A percentile compares a stretch with the other conserved stretches of the same genome.
phyloP scores from a whole-genome alignment of 1,284 basidiomycete genomes.

The Hypsizygus ulmarius region DNA sequence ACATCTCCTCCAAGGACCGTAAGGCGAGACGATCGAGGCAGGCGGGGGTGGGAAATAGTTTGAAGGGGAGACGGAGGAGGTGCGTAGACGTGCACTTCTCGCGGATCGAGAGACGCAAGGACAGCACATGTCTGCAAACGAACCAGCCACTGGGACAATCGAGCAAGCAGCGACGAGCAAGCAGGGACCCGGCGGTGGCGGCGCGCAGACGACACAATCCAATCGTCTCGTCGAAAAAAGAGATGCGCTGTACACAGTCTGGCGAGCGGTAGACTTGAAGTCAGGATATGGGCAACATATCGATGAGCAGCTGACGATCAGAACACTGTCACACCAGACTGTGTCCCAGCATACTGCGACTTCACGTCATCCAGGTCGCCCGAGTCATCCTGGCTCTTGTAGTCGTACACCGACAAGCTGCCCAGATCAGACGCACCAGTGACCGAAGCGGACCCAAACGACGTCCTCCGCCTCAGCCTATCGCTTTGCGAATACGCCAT shows the following conservation, averaged over 20 bases:
- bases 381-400: constrained; percentile 82
- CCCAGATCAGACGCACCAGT: constrained; percentile 76
- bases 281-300: constrained; percentile 5
- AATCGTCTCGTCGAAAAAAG: too few relatives aligned
- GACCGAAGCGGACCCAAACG: constrained; percentile 67
- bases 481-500: constrained; percentile 80
- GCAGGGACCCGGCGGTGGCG: too few relatives aligned
- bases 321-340: constrained; percentile 81
- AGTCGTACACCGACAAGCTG: constrained; percentile 75
- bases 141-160: too few relatives aligned
- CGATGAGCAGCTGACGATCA: constrained; percentile 31
- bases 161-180: too few relatives aligned
- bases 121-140: too few relatives aligned
- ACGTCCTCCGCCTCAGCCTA: constrained; percentile 49
- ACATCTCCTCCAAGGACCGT: not conserved
- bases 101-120: too few relatives aligned
- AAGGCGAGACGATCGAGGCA: not conserved
- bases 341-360: constrained; percentile 79
- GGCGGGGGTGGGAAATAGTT: constrained; percentile 3
- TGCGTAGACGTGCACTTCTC: constrained; percentile 6
- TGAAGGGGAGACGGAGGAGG: constrained; percentile 3
- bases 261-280: not conserved
- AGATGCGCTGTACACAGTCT: too few relatives aligned
- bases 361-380: constrained; percentile 79
- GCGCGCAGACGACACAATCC: too few relatives aligned